Percentiles rank a stretch among this genome's conserved stretches.
These are phyloP conservation scores for Cladosporium sp. DNA, from an alignment of 2,329 filamentous ascomycete genomes.

Conservation along the genomic window DNA sequence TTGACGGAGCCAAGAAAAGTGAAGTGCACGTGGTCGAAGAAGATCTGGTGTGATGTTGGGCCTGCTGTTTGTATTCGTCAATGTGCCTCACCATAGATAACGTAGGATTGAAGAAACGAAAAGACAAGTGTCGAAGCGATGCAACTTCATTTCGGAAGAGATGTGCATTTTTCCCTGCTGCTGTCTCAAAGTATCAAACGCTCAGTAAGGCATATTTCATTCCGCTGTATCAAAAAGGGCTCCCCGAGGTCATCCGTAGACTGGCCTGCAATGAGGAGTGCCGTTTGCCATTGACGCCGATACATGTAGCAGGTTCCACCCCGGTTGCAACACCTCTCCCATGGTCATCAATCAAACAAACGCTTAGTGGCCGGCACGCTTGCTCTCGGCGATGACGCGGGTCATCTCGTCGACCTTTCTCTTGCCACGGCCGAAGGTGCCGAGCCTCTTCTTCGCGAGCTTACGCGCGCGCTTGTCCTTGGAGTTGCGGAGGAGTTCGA, in stretches of 20 bases:
- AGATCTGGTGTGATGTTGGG: no score
- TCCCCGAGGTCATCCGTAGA: conserved; percentile 6
- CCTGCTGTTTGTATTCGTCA: no score
- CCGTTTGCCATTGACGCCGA: conserved; percentile 15
- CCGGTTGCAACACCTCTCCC: conserved; percentile 16
- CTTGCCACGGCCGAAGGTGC: conserved; percentile 98
- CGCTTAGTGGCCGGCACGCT: conserved; percentile 68
- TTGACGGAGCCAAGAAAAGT: no score
- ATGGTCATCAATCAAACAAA: conserved; percentile 15
- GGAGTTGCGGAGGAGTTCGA: conserved; percentile 97
- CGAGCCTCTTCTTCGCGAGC: conserved; percentile 99
- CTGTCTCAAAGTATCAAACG: conserved; percentile 14
- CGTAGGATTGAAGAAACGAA: background rate
- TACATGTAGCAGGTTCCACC: conserved; percentile 20
- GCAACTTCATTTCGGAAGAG: conserved; percentile 9
- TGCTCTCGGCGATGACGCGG: conserved; percentile 94
- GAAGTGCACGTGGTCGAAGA: no score
- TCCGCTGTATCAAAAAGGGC: conserved; percentile 13
- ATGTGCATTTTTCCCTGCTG: conserved; percentile 10
- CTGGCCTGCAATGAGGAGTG: background rate
- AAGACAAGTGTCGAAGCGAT: background rate
- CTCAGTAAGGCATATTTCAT: conserved; percentile 11
- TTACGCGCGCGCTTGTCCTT: conserved; percentile 99
- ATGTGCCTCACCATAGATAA: no score
- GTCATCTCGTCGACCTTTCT: conserved; percentile 99